Percentiles rank a stretch among this genome's conserved stretches.
These are phyloP conservation scores for Sabuloglossum arenarium DNA, from an alignment of 495 filamentous ascomycete genomes.

Conservation along the genomic window DNA sequence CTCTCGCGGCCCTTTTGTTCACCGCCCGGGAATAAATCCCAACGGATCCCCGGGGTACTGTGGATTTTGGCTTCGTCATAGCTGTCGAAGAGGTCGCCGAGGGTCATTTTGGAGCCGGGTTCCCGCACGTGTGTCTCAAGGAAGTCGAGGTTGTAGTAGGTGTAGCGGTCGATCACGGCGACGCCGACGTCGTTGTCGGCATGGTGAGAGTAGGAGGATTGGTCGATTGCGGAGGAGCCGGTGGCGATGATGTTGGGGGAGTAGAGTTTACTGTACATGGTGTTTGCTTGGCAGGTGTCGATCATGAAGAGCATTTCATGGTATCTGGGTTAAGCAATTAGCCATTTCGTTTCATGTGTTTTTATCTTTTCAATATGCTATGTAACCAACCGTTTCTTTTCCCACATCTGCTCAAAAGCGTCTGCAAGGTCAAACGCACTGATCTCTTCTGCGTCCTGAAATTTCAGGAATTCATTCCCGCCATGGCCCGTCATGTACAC, in stretches of 20 bases:
- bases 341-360: background rate
- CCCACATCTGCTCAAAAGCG: slow-evolving; percentile 99
- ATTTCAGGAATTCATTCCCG: slow-evolving; percentile 96
- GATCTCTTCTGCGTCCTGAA: slow-evolving; percentile 95
- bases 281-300: slow-evolving; percentile 97
- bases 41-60: slow-evolving; percentile 73
- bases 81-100: slow-evolving; percentile 87
- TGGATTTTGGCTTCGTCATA: slow-evolving; percentile 93
- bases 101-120: slow-evolving; percentile 57
- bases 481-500: slow-evolving; percentile 99
- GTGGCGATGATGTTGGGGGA: slow-evolving; percentile 94
- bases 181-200: slow-evolving; percentile 96
- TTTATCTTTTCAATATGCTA: background rate
- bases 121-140: slow-evolving; percentile 77
- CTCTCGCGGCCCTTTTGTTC: slow-evolving; percentile 50
- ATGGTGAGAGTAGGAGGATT: slow-evolving; percentile 90
- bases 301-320: slow-evolving; percentile 99
- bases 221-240: slow-evolving; percentile 78
- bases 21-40: slow-evolving; percentile 75
- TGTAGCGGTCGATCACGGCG: slow-evolving; percentile 94
- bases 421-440: slow-evolving; percentile 89
- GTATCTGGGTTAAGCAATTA: slow-evolving; percentile 26
- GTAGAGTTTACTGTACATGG: slow-evolving; percentile 96
- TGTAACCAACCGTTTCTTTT: slow-evolving; percentile 63
- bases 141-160: slow-evolving; percentile 96